Base-by-base conservation (phyloP, 2,329 filamentous ascomycete genomes). In the Nemania sp. region DNA sequence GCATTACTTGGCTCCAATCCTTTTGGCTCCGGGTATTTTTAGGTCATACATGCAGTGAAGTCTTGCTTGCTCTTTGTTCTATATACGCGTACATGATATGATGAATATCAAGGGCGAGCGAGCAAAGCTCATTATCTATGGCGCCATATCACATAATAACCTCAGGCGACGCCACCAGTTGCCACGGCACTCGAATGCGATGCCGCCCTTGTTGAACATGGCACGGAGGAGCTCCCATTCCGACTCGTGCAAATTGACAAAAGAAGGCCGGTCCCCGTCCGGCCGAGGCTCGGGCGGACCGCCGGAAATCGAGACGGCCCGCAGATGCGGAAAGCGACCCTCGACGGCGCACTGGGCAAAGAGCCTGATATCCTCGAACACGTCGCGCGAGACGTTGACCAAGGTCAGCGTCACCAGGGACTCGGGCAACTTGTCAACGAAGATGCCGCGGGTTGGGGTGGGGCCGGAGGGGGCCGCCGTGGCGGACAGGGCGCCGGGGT, bases 151-250 rank as follows among this genome's bases (percentile, higher is more conserved):
- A 48, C 61, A 65, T n/a, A 65, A 15, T 34, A 47, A 60, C 39
- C 64, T 48, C 29, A 64, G n/a, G 17, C 61, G 55, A 53, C 50
- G 32, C 64, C 64, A 65, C 64, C 64, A 65, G 20, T 64, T 59
- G 37, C 21, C 60, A 13, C 64, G 61, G 3, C 53, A 57, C 42
- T 64, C 48, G 46, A 66, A 63, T 15, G 57, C 50, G 5, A 66
- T 52, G 40, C 59, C 59, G 6, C 49, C 48, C 21, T 25, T 42
- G 15, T 60, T 45, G 13, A 66, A 66, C 42, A 66, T 59, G 37
- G 39, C 35, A 13, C 64, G 53, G 3, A 66, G 54, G 11, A 59
- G 29, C n/a, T 55, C 43, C 64, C 64, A 64, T 15, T 65, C 58
- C 21, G 51, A 43, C 52, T 62, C 64, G 20, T 60, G 25, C 6